phyloP scores from a whole-genome alignment of 768 basidiomycete species.

The Termitomyces bulborhizus region DNA sequence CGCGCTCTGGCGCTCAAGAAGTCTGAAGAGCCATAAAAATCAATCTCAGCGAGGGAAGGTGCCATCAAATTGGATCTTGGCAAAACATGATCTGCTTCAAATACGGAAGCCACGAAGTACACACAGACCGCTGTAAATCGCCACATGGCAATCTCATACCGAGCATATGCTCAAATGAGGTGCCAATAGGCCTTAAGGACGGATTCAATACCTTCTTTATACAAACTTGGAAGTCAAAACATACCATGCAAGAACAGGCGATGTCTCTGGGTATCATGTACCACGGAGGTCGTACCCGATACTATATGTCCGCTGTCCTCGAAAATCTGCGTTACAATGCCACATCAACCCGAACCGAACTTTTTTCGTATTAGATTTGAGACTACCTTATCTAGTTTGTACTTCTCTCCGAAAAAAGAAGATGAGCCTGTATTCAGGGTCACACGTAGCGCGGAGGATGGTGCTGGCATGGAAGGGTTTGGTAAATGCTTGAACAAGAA shows the following conservation, averaged over 20 bases:
- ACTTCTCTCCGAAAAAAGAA: conserved; percentile 57
- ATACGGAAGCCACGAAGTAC: background rate
- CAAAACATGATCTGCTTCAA: no score
- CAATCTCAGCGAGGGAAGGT: no score
- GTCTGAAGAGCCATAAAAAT: no score
- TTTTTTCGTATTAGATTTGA: background rate
- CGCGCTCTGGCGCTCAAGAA: no score
- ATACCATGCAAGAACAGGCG: conserved; percentile 56
- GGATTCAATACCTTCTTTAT: background rate
- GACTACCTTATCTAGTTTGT: conserved; percentile 48
- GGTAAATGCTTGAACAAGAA: conserved; percentile 29
- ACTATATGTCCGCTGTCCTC: conserved; percentile 59
- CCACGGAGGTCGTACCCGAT: conserved; percentile 51
- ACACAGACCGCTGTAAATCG: background rate
- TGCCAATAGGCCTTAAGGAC: conserved; percentile 4
- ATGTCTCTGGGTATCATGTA: conserved; percentile 43
- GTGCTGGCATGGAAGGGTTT: conserved; percentile 32
- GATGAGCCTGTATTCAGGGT: conserved; percentile 44
- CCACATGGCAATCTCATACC: background rate
- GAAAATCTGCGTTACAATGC: conserved; percentile 40
- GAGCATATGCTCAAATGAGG: conserved; percentile 8
- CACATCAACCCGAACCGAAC: background rate
- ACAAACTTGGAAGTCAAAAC: conserved; percentile 5
- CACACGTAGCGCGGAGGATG: conserved; percentile 47
- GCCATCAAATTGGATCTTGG: no score